phyloP scores from a whole-genome alignment of 2,329 filamentous ascomycete species.

The Botrytis medusae region DNA sequence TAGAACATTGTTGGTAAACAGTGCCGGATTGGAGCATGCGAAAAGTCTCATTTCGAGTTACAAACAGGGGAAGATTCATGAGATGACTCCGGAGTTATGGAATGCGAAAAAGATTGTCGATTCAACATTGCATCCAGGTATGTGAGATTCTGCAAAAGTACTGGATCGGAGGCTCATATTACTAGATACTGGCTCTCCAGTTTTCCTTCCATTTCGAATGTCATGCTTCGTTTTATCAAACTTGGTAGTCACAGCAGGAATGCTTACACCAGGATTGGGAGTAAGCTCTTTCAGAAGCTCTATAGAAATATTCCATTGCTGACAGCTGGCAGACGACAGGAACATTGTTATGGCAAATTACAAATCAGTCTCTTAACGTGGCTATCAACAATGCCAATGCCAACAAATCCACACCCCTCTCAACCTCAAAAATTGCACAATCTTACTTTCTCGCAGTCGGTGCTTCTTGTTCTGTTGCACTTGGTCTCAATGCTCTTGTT shows the following conservation, averaged over 20 bases:
- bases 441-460: constrained; percentile 91
- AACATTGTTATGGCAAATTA: constrained; percentile 89
- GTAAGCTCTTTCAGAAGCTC: constrained; percentile 46
- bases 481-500: constrained; percentile 87
- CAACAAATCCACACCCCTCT: constrained; percentile 93
- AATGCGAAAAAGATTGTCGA: constrained; percentile 95
- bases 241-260: constrained; percentile 89
- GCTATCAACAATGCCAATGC: constrained; percentile 97
- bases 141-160: constrained; percentile 31
- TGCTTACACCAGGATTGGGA: constrained; percentile 86
- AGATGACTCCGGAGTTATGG: constrained; percentile 92
- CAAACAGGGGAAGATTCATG: constrained; percentile 75
- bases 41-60: constrained; percentile 80
- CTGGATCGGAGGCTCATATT: constrained; percentile 13
- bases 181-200: constrained; percentile 84
- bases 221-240: constrained; percentile 93
- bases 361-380: constrained; percentile 97
- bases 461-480: constrained; percentile 88
- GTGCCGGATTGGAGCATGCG: constrained; percentile 76
- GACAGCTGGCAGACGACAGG: constrained; percentile 62
- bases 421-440: constrained; percentile 75
- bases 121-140: constrained; percentile 93
- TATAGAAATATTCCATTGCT: constrained; percentile 18
- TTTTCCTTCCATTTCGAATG: constrained; percentile 96
- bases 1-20: constrained; percentile 84